phyloP scores from a whole-genome alignment of 1,284 basidiomycete species.

The Austroboletus novae-zelandiae region DNA sequence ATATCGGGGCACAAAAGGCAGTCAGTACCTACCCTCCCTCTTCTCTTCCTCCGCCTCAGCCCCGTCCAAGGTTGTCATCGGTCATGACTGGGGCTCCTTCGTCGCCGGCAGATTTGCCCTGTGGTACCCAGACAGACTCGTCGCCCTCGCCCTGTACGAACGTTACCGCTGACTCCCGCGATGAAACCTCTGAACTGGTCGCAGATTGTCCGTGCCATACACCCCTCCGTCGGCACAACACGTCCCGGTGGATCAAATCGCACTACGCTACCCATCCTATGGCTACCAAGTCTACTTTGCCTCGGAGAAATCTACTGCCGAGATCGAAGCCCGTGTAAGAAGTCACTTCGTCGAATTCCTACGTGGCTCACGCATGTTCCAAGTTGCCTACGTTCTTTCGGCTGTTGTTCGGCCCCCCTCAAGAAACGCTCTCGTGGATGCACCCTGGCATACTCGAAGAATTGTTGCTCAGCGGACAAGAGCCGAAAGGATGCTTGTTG shows the following conservation, averaged over 20 bases:
- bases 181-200: neutral
- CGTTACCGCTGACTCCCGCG: conserved; percentile 1
- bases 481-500: conserved; percentile 16
- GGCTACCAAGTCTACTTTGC: conserved; percentile 66
- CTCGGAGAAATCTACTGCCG: conserved; percentile 43
- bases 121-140: conserved; percentile 60
- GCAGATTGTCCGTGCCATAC: conserved; percentile 62
- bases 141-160: conserved; percentile 55
- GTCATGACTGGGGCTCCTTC: conserved; percentile 73
- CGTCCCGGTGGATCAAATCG: conserved; percentile 48
- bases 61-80: conserved; percentile 55
- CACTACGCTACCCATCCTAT: conserved; percentile 49
- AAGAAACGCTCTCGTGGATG: neutral
- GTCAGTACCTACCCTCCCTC: conserved; percentile 36
- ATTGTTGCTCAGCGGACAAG: conserved; percentile 4
- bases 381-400: conserved; percentile 26
- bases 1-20: conserved; percentile 48
- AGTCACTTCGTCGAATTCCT: conserved; percentile 1
- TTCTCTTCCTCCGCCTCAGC: neutral
- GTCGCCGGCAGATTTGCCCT: conserved; percentile 60
- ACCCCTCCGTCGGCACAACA: conserved; percentile 52
- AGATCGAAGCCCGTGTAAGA: conserved; percentile 53
- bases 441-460: conserved; percentile 8
- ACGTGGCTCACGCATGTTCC: neutral
- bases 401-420: conserved; percentile 3